Evolutionary conservation across 352 stramenopile species (phyloP).

Genomic region (Pythium graminicola): DNA sequence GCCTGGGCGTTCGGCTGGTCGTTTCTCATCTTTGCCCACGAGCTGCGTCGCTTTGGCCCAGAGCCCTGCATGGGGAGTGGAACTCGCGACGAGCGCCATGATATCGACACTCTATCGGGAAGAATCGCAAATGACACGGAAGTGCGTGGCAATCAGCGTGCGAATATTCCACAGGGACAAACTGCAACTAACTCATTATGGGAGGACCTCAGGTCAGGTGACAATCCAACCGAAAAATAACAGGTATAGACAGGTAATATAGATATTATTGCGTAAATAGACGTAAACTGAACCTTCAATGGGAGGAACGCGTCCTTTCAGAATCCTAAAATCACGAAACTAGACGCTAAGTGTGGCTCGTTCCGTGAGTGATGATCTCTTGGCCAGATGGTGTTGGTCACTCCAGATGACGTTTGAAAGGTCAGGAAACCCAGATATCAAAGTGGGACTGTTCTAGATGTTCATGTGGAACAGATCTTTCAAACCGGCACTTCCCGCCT

Average conservation of each 20-base stretch:
- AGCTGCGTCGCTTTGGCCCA: slow-evolving; percentile 5
- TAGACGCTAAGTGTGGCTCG: neutral
- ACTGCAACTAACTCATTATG: slow-evolving; percentile 30
- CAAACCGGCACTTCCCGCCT: slow-evolving; percentile 8
- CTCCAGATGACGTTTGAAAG: neutral
- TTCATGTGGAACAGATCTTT: slow-evolving; percentile 5
- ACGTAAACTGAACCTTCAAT: too few relatives aligned
- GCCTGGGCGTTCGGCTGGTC: slow-evolving; percentile 1
- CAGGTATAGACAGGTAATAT: too few relatives aligned
- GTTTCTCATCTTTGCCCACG: slow-evolving; percentile 1
- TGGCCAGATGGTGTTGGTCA: slow-evolving; percentile 21
- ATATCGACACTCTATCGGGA: neutral
- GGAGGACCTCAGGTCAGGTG: slow-evolving; percentile 7
- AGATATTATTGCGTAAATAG: neutral
- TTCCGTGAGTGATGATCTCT: slow-evolving; percentile 20
- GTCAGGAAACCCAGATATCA: too few relatives aligned
- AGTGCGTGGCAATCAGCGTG: slow-evolving; percentile 6
- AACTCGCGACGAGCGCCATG: slow-evolving; percentile 23
- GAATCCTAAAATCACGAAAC: neutral
- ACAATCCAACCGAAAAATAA: too few relatives aligned
- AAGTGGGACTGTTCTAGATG: too few relatives aligned
- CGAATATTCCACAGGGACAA: slow-evolving; percentile 16
- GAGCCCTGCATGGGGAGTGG: slow-evolving; percentile 4
- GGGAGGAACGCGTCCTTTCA: neutral
- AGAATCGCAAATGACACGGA: slow-evolving; percentile 3